Evolutionary conservation across 768 basidiomycete species (phyloP).

Genomic region (Russula foetens): DNA sequence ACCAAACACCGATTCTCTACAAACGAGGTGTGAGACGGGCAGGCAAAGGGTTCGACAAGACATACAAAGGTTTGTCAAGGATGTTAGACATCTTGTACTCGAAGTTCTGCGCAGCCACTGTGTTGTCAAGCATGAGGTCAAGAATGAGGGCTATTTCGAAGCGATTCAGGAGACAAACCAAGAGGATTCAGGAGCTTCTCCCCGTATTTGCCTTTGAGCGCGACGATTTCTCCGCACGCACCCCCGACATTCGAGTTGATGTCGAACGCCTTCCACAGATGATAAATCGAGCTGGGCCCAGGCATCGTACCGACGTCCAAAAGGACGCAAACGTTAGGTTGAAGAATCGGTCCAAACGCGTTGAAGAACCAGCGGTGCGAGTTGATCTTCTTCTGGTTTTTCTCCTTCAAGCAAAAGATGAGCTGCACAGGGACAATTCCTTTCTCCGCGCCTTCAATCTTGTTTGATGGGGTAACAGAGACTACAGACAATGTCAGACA

Average conservation of each 20-base stretch:
- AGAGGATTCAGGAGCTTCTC: constrained; percentile 75
- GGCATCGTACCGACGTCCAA: constrained; percentile 86
- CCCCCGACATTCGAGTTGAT: constrained; percentile 87
- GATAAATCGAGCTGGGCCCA: constrained; percentile 83
- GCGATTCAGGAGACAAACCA: constrained; percentile 19
- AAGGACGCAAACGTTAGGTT: constrained; percentile 87
- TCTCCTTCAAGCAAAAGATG: constrained; percentile 87
- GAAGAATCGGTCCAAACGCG: constrained; percentile 71
- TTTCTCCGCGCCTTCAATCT: constrained; percentile 71
- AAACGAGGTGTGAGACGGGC: background rate
- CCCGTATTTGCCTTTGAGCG: constrained; percentile 80
- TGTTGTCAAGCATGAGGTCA: background rate
- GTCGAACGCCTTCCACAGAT: constrained; percentile 92
- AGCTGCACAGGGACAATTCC: constrained; percentile 86
- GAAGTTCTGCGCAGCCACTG: constrained; percentile 86
- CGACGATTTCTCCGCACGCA: constrained; percentile 94
- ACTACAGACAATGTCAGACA: constrained; percentile 37
- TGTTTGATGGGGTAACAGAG: constrained; percentile 71
- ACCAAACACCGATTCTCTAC: constrained; percentile 75
- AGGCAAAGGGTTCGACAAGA: background rate
- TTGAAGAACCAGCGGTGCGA: constrained; percentile 96
- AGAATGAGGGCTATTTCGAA: background rate
- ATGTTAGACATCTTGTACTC: constrained; percentile 95
- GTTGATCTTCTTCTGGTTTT: constrained; percentile 95
- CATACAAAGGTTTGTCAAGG: constrained; percentile 75